These are phyloP conservation scores for Nemania diffusa DNA, from an alignment of 2,329 filamentous ascomycete genomes.

Conservation along the genomic window DNA sequence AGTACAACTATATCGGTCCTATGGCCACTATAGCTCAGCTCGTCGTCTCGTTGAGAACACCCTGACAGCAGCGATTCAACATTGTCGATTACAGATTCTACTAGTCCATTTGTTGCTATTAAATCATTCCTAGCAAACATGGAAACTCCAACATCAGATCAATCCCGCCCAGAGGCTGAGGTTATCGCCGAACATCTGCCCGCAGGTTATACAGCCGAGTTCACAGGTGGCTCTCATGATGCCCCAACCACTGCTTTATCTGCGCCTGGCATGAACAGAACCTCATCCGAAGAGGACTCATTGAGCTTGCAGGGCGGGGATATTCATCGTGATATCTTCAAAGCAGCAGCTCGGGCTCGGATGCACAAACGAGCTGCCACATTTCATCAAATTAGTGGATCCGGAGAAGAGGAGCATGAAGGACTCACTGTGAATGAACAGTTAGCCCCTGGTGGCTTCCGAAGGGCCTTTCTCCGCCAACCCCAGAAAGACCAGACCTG, in stretches of 20 bases:
- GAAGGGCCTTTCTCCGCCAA: conserved; percentile 58
- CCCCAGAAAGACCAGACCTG: conserved; percentile 50
- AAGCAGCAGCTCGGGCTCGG: conserved; percentile 69
- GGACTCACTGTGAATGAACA: conserved; percentile 48
- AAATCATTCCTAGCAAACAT: conserved; percentile 10
- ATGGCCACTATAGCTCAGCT: conserved; percentile 25
- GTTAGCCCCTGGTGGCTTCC: conserved; percentile 59
- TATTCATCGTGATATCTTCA: conserved; percentile 82
- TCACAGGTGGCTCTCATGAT: conserved; percentile 48
- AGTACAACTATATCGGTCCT: conserved; percentile 10
- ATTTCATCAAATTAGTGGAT: conserved; percentile 65
- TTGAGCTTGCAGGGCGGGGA: conserved; percentile 79
- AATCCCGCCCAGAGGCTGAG: conserved; percentile 34
- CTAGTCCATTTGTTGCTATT: background rate
- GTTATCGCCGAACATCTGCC: conserved; percentile 39
- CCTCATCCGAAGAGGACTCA: conserved; percentile 66
- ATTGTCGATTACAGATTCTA: too few relatives aligned
- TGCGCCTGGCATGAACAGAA: conserved; percentile 41
- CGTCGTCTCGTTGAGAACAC: conserved; percentile 18
- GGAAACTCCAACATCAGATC: conserved; percentile 25
- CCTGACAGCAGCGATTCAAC: conserved; percentile 11
- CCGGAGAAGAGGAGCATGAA: conserved; percentile 47
- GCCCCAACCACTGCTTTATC: conserved; percentile 35
- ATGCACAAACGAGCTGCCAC: conserved; percentile 69
- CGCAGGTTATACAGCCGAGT: conserved; percentile 54